Base-by-base conservation (phyloP, 495 filamentous ascomycete species). In the Astrocystis sublimbata region DNA sequence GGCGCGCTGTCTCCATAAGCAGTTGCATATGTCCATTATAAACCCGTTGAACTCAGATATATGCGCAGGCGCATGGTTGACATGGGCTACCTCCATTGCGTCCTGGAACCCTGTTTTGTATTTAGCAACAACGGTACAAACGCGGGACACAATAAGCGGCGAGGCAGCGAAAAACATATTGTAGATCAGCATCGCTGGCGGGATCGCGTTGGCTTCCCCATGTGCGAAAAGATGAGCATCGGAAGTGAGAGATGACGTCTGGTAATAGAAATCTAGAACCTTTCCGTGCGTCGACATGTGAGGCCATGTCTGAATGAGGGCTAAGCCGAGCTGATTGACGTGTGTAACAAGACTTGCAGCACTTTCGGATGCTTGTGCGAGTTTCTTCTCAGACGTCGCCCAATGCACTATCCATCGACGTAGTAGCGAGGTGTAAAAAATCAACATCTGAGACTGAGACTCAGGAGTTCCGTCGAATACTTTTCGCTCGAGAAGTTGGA, bases 1-100 rank as follows among this genome's bases (percentile, higher is more conserved):
- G 0, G 89, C 92, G 13, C 88, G 87, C 21, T 86, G 86, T 19
- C 90, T 84, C 91, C 92, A 96, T 13, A 96, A 65, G 46, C 90
- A 83, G 67, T 97, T 96, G 77, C 90, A 94, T 41, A 92, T 81
- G 68, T 97, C 92, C 89, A 94, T 94, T 31, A 96, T 81, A 67
- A 88, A 92, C 8, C 88, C 89, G 72, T 97, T 97, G 76, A 94
- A 93, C 21, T 83, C 78, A 42, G 85, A 81, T 54, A 92, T 84
- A 65, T 82, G 85, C 64, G 74, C 75, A 49, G 73, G 79, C 64
- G 76, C 83, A 61, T 76, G 82, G 51, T 60, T 72, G 56, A 58
- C 76, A 9, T 65, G 77, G 36, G 54, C 69, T 56, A 65, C 61
- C 12, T 67, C 17, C 73, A 88, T 82, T 63, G 87, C 83, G 5